Evolutionary conservation across 2,329 filamentous ascomycete species (phyloP).

Genomic region (Fusarium pininemorale): DNA sequence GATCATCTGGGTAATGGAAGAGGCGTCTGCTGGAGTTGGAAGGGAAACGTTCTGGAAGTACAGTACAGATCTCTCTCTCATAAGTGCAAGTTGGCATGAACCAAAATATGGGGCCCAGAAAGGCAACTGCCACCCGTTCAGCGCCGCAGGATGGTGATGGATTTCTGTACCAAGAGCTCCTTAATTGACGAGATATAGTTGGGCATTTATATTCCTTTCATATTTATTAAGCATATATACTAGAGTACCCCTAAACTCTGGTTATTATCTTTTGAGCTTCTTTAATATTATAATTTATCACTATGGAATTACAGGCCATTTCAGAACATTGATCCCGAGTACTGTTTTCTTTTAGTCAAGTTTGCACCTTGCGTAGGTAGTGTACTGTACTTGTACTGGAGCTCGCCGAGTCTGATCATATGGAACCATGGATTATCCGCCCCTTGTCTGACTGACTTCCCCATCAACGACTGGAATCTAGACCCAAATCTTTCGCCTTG

Average conservation of each 20-base stretch:
- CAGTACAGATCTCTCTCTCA: conserved; percentile 40
- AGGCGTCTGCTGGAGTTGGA: conserved; percentile 31
- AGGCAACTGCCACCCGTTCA: conserved; percentile 31
- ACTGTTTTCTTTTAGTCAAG: neutral
- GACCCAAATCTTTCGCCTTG: conserved; percentile 12
- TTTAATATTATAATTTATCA: neutral
- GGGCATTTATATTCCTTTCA: neutral
- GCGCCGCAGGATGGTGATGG: neutral
- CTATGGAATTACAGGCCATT: too few relatives aligned
- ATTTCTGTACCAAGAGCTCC: neutral
- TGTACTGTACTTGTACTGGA: neutral
- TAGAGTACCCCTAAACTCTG: neutral
- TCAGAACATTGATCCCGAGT: neutral
- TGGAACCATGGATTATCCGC: conserved; percentile 14
- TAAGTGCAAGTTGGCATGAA: conserved; percentile 44
- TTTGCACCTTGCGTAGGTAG: neutral
- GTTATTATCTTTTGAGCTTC: neutral
- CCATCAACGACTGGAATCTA: conserved; percentile 32
- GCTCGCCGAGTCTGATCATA: conserved; percentile 1
- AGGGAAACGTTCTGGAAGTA: conserved; percentile 39
- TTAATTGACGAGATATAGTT: neutral
- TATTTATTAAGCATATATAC: neutral
- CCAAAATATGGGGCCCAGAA: conserved; percentile 33
- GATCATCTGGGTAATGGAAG: conserved; percentile 18
- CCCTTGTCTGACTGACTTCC: conserved; percentile 10